Percentiles rank a stretch among this genome's conserved stretches.
Conservation (phyloP, 768 basidiomycete genomes). For the Russula brevipes region DNA sequence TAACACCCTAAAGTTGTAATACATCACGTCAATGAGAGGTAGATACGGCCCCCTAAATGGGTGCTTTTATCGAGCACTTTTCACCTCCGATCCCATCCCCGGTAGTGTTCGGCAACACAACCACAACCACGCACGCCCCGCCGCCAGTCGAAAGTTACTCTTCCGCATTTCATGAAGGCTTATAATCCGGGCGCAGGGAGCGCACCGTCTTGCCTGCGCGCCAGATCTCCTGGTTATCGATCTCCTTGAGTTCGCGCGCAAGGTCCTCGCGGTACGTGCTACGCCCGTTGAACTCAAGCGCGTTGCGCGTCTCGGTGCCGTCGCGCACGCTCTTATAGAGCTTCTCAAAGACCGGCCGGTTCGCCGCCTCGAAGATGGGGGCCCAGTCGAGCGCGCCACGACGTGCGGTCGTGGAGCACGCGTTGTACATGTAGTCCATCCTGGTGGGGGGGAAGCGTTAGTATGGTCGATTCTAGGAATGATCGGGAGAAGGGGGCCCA, state of each 20-base stretch:
- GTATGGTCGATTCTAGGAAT: too few species aligned
- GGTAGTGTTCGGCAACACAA: not conserved
- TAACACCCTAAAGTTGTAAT: not conserved
- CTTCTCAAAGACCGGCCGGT: constrained; percentile 89
- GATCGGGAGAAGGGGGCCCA: constrained; percentile 33
- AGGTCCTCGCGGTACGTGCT: constrained; percentile 91
- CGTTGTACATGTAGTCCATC: constrained; percentile 99
- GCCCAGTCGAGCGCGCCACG: constrained; percentile 99
- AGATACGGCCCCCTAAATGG: constrained; percentile 3
- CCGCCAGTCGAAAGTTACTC: too few species aligned
- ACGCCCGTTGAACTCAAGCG: constrained; percentile 93
- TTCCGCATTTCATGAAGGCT: constrained; percentile 34
- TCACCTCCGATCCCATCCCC: not conserved
- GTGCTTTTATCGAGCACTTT: not conserved
- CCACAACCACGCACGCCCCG: not conserved
- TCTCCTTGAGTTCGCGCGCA: constrained; percentile 86
- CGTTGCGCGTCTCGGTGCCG: constrained; percentile 95
- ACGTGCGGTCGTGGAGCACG: constrained; percentile 98
- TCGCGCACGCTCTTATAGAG: constrained; percentile 93
- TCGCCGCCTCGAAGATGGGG: constrained; percentile 91
- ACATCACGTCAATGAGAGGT: not conserved
- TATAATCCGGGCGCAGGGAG: constrained; percentile 80
- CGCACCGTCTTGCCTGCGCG: constrained; percentile 93
- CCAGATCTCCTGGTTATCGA: constrained; percentile 99
- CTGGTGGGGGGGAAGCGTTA: constrained; percentile 36